These are phyloP conservation scores for Albifimbria verrucaria DNA, from an alignment of 2,329 filamentous ascomycete genomes.

Conservation along the genomic window DNA sequence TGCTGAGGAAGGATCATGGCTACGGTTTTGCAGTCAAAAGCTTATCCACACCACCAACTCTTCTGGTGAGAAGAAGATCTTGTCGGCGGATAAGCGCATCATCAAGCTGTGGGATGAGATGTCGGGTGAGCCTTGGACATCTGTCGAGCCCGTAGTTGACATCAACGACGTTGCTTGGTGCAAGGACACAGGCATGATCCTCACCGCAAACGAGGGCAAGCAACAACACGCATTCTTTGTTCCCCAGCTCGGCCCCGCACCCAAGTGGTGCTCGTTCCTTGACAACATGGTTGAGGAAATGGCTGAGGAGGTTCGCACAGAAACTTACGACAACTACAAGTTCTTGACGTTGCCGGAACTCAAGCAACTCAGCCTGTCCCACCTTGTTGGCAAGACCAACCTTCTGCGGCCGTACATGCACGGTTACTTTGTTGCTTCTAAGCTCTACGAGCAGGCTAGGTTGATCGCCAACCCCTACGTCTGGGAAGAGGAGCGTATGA, in stretches of 20 bases:
- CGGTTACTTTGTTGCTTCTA: slow-evolving; percentile 94
- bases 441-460: slow-evolving; percentile 90
- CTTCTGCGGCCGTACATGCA: slow-evolving; percentile 96
- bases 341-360: slow-evolving; percentile 90
- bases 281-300: slow-evolving; percentile 99
- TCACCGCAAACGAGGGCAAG: slow-evolving; percentile 94
- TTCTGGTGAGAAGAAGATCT: slow-evolving; percentile 78
- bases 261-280: slow-evolving; percentile 93
- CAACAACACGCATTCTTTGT: slow-evolving; percentile 96
- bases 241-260: slow-evolving; percentile 87
- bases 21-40: slow-evolving; percentile 92
- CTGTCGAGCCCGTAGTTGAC: slow-evolving; percentile 90
- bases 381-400: slow-evolving; percentile 86
- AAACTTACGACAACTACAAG: slow-evolving; percentile 98
- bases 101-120: slow-evolving; percentile 94
- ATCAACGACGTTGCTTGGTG: slow-evolving; percentile 94
- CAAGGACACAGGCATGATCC: slow-evolving; percentile 86
- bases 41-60: slow-evolving; percentile 69
- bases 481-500: slow-evolving; percentile 87
- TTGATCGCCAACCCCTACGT: slow-evolving; percentile 92
- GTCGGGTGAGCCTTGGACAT: slow-evolving; percentile 87
- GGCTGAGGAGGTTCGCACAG: slow-evolving; percentile 75
- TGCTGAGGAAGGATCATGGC: slow-evolving; percentile 91
- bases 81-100: slow-evolving; percentile 90
- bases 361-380: slow-evolving; percentile 78